Conservation (phyloP, 164 flowering plant species). For the Sextonia rubra region DNA sequence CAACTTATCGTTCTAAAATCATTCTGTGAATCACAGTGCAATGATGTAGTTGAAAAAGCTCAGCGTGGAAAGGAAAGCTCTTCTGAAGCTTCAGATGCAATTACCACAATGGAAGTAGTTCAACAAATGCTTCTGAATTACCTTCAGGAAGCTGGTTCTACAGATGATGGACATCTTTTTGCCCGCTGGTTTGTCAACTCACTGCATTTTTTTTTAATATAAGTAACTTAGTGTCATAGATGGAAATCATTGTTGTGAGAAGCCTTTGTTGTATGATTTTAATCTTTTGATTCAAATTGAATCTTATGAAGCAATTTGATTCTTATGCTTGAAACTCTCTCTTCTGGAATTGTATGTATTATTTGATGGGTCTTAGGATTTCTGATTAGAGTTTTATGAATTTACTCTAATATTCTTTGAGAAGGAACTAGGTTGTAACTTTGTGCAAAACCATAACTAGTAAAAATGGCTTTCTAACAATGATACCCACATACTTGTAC, state of each 20-base stretch:
- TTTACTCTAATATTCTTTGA: not conserved
- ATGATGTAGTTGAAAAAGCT: constrained; percentile 29
- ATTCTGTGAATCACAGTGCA: constrained; percentile 54
- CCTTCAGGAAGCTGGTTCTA: constrained; percentile 64
- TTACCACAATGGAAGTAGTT: constrained; percentile 58
- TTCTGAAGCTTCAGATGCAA: constrained; percentile 30
- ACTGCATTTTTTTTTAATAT: not conserved
- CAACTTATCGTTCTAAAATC: constrained; percentile 71
- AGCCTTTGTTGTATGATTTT: too few species aligned
- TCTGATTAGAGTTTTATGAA: too few species aligned
- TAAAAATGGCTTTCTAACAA: not conserved
- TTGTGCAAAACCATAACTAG: not conserved
- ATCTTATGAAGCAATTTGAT: not conserved
- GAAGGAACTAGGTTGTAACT: not conserved
- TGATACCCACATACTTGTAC: too few species aligned
- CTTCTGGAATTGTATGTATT: too few species aligned
- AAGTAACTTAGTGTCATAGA: not conserved
- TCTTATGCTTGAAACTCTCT: too few species aligned
- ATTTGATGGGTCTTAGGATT: too few species aligned
- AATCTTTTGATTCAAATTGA: not conserved
- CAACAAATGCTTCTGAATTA: constrained; percentile 88
- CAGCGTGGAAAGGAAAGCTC: constrained; percentile 18
- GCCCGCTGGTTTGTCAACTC: constrained; percentile 69
- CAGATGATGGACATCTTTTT: constrained; percentile 73
- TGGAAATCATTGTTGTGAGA: not conserved